phyloP scores from a whole-genome alignment of 2,329 filamentous ascomycete genomes.

The Coniella vitis region DNA sequence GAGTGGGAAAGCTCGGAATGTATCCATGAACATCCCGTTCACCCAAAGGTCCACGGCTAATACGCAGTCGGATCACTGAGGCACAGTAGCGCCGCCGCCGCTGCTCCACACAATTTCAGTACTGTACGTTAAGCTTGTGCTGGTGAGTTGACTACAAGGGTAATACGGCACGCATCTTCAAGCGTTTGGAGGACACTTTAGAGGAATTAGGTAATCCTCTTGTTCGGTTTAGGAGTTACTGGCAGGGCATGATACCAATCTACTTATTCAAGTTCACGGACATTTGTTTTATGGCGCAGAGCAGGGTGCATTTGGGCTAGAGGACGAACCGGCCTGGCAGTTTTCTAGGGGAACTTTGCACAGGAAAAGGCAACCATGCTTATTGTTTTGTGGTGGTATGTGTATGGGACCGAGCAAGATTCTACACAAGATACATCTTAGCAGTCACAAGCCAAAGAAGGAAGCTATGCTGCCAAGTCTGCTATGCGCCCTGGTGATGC shows the following conservation, averaged over 20 bases:
- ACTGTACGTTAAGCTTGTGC: not conserved
- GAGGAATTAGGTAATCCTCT: conserved; percentile 7
- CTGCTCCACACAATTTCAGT: not conserved
- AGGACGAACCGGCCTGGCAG: not conserved
- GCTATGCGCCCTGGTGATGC: too few relatives aligned
- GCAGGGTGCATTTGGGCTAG: not conserved
- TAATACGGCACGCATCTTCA: not conserved
- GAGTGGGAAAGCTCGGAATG: conserved; percentile 54
- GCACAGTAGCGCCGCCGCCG: not conserved
- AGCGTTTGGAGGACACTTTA: conserved; percentile 2
- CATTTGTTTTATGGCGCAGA: not conserved
- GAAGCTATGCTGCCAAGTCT: too few relatives aligned
- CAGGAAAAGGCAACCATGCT: not conserved
- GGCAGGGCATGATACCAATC: conserved; percentile 4
- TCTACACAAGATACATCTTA: too few relatives aligned
- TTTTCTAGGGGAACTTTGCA: not conserved
- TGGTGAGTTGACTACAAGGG: not conserved
- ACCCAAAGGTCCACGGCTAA: conserved; percentile 43
- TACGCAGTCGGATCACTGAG: not conserved
- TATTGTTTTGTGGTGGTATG: not conserved
- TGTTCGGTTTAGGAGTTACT: conserved; percentile 7
- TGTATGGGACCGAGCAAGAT: not conserved
- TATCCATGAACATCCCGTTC: conserved; percentile 32
- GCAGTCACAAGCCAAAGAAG: too few relatives aligned
- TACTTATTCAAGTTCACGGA: not conserved